Percentiles rank a stretch among this genome's conserved stretches.
These are phyloP conservation scores for Cutaneotrichosporon dermatis DNA, from an alignment of 1,284 basidiomycete species.

Conservation along the genomic window DNA sequence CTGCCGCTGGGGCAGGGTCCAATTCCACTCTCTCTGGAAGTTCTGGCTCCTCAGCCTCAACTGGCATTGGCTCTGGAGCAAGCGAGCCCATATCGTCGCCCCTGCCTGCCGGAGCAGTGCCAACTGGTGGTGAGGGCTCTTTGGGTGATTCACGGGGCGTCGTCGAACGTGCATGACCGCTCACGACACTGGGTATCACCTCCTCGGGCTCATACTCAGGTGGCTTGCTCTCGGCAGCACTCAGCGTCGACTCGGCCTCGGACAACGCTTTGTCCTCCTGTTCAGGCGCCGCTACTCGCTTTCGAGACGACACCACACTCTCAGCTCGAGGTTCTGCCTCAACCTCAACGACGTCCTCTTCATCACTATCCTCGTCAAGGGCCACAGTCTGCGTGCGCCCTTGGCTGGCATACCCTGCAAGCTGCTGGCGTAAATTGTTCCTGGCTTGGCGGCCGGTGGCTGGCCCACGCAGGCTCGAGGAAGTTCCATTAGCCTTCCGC, in stretches of 20 bases:
- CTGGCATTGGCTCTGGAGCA: not conserved
- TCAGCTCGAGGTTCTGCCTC: not conserved
- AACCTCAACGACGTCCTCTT: conserved; percentile 30
- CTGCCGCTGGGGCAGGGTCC: no score
- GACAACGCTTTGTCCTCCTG: not conserved
- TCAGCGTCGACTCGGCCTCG: not conserved
- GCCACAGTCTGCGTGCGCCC: no score
- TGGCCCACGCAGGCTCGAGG: conserved; percentile 14
- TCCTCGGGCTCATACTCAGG: not conserved
- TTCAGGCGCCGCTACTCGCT: not conserved
- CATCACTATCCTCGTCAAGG: not conserved
- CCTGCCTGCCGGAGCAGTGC: no score
- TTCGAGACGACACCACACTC: not conserved
- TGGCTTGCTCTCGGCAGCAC: not conserved
- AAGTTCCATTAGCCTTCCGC: conserved; percentile 5
- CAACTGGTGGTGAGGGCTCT: no score
- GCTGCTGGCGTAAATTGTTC: conserved; percentile 50
- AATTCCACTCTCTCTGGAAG: not conserved
- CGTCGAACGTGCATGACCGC: no score
- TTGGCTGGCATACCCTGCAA: conserved; percentile 57
- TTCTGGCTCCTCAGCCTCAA: not conserved
- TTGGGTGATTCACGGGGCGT: no score
- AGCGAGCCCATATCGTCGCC: no score
- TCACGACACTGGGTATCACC: no score
- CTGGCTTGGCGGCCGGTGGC: conserved; percentile 30